Percentiles rank a stretch among this genome's conserved stretches.
Evolutionary conservation across 352 stramenopile species (phyloP).

Genomic region (Phytophthora quininea): DNA sequence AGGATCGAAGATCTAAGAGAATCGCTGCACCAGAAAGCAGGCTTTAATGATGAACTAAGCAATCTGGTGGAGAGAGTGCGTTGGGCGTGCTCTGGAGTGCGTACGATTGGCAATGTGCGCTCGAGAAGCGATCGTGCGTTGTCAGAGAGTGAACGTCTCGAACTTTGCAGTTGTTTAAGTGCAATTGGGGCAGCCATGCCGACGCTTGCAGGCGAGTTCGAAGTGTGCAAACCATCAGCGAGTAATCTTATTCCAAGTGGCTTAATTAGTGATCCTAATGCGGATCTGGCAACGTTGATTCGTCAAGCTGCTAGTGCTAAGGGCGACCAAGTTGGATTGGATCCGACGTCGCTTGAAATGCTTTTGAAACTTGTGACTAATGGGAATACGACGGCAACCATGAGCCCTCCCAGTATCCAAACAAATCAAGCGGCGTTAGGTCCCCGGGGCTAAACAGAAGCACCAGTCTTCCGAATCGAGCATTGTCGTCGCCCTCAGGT

Average conservation of each 20-base stretch:
- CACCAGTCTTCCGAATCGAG: constrained; percentile 9
- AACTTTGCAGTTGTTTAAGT: constrained; percentile 39
- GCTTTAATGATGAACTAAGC: constrained; percentile 25
- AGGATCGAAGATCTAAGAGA: constrained; percentile 40
- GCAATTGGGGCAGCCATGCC: constrained; percentile 35
- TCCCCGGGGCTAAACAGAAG: too few relatives aligned
- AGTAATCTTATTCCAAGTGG: neutral
- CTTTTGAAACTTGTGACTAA: constrained; percentile 38
- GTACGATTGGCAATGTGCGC: constrained; percentile 32
- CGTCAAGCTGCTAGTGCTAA: constrained; percentile 20
- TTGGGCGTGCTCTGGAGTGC: constrained; percentile 36
- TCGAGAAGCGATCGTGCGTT: constrained; percentile 10
- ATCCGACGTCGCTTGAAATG: constrained; percentile 8
- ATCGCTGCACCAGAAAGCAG: constrained; percentile 28
- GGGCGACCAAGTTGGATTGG: constrained; percentile 28
- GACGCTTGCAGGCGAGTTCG: constrained; percentile 32
- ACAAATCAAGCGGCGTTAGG: too few relatives aligned
- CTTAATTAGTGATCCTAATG: constrained; percentile 20
- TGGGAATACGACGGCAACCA: constrained; percentile 25
- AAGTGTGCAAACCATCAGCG: constrained; percentile 19
- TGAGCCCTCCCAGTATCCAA: constrained; percentile 1
- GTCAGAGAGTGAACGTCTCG: constrained; percentile 36
- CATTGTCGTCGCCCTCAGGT: constrained; percentile 15
- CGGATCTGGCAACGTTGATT: constrained; percentile 29
- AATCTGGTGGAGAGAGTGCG: constrained; percentile 40